phyloP scores from a whole-genome alignment of 176 grass and related monocot species.

The Oryza meridionalis region DNA sequence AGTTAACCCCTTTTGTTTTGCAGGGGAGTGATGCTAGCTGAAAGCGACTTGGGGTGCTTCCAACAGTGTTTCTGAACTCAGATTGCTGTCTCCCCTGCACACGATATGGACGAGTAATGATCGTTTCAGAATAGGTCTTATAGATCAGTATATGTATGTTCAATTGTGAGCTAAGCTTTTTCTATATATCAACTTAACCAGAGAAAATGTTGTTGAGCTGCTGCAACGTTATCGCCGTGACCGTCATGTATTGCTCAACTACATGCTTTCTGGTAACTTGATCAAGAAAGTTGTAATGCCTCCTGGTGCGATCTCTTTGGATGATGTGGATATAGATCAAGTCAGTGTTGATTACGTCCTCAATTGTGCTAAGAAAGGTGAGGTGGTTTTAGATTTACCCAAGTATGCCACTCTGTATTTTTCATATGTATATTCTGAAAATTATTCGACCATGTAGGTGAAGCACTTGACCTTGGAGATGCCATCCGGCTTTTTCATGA shows the following conservation, averaged over 20 bases:
- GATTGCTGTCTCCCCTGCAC: conserved; percentile 2
- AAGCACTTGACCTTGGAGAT: conserved; percentile 87
- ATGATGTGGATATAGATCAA: conserved; percentile 95
- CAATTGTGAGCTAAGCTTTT: conserved; percentile 7
- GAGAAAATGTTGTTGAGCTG: conserved; percentile 78
- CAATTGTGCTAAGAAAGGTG: conserved; percentile 95
- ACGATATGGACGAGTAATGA: conserved; percentile 56
- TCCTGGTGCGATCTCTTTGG: conserved; percentile 86
- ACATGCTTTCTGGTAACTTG: conserved; percentile 88
- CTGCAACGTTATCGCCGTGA: conserved; percentile 89
- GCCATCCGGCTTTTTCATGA: conserved; percentile 95
- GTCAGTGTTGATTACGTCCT: conserved; percentile 96
- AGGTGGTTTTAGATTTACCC: background rate
- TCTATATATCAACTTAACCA: conserved; percentile 41
- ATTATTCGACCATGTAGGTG: conserved; percentile 52
- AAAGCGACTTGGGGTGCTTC: background rate
- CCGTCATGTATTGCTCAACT: conserved; percentile 87
- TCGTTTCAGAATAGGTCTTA: conserved; percentile 6
- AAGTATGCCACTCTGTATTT: conserved; percentile 29
- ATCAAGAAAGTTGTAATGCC: conserved; percentile 99
- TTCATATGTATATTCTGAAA: conserved; percentile 25
- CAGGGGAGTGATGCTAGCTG: conserved; percentile 23
- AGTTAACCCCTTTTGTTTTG: background rate
- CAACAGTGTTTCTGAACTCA: conserved; percentile 1
- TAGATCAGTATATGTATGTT: background rate